phyloP scores from a whole-genome alignment of 768 basidiomycete species.

The Mycena capillaripes region DNA sequence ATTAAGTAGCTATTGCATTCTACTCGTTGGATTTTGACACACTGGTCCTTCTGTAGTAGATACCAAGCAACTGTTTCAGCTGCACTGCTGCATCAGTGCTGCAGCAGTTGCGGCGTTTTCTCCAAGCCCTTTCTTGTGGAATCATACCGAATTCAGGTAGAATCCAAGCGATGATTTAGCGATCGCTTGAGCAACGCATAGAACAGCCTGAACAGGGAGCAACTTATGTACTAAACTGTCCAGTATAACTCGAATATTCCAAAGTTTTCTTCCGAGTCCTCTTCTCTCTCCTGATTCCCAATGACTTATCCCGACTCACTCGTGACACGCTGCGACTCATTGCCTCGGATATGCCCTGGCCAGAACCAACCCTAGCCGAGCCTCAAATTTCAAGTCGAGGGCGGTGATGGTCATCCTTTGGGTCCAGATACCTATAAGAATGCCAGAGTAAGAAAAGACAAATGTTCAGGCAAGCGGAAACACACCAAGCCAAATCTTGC shows the following conservation, averaged over 20 bases:
- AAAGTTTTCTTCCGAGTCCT: conserved; percentile 48
- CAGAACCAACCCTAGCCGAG: not conserved
- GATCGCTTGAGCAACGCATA: not conserved
- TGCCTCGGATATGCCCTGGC: not conserved
- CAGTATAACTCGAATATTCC: conserved; percentile 33
- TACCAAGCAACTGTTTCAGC: too few species aligned
- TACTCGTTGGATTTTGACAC: too few species aligned
- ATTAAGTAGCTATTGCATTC: too few species aligned
- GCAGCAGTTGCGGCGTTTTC: too few species aligned
- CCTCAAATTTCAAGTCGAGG: not conserved
- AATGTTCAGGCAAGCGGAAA: not conserved
- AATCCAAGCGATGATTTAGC: too few species aligned
- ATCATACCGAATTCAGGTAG: too few species aligned
- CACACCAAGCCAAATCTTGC: conserved; percentile 1
- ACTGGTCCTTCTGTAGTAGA: too few species aligned
- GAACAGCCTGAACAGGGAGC: not conserved
- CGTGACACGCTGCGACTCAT: not conserved
- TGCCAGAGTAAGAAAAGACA: not conserved
- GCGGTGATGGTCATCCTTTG: conserved; percentile 7
- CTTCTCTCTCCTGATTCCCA: not conserved
- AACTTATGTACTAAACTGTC: conserved; percentile 4
- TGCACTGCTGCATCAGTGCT: too few species aligned
- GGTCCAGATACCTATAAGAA: not conserved
- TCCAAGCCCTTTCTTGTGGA: too few species aligned
- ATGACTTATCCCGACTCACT: too few species aligned